Conservation (phyloP, 1,284 basidiomycete genomes). For the Rhodotorula glutinis region DNA sequence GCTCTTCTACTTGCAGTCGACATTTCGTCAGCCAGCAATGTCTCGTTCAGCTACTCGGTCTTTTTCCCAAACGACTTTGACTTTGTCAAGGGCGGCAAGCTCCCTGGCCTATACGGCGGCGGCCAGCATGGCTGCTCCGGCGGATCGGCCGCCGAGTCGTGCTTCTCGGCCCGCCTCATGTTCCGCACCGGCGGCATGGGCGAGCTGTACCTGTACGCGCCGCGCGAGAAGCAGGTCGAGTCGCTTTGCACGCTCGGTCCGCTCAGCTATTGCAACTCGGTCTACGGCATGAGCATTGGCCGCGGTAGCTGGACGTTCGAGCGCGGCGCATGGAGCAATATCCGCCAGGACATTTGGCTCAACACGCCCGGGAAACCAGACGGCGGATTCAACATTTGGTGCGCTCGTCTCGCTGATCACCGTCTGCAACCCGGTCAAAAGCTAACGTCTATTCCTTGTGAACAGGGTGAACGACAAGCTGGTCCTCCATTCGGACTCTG, state of each 20-base stretch:
- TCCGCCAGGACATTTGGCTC: conserved; percentile 62
- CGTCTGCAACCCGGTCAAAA: too few species aligned
- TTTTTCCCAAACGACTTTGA: conserved; percentile 46
- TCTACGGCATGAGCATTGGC: conserved; percentile 68
- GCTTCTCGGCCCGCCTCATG: conserved; percentile 41
- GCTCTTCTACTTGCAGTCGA: conserved; percentile 15
- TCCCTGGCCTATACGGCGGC: conserved; percentile 45
- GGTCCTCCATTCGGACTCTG: conserved; percentile 37
- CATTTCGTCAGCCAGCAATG: conserved; percentile 26
- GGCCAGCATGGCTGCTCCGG: conserved; percentile 39
- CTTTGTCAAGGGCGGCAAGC: conserved; percentile 45
- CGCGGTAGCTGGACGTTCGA: conserved; percentile 68
- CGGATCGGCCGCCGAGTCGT: conserved; percentile 30
- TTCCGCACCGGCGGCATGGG: conserved; percentile 40
- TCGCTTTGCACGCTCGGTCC: conserved; percentile 58
- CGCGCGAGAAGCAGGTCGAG: conserved; percentile 52
- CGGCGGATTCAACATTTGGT: conserved; percentile 43
- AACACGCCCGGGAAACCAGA: conserved; percentile 61
- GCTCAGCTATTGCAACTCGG: conserved; percentile 60
- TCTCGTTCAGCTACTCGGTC: conserved; percentile 43
- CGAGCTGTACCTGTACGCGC: conserved; percentile 56
- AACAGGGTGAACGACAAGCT: conserved; percentile 40
- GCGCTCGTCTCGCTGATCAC: background rate
- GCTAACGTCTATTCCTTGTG: background rate
- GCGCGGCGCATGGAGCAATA: conserved; percentile 63